Evolutionary conservation across 2,329 filamentous ascomycete species (phyloP), one percentile per base, ranked within the genome.

Genomic region (Hypomyces perniciosus): DNA sequence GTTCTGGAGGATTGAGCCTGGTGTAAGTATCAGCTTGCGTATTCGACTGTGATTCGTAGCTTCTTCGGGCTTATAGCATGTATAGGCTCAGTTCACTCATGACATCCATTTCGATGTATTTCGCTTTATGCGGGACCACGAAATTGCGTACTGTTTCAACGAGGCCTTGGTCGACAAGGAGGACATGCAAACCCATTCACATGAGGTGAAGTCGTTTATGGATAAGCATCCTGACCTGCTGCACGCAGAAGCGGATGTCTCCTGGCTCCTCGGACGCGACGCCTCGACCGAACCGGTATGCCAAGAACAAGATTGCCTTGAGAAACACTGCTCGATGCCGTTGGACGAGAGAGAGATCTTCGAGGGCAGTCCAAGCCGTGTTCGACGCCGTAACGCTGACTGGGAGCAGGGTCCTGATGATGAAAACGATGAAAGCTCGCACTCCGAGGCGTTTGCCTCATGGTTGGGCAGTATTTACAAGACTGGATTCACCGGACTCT

Each of bases 51-150:
- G 26, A 30, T 37, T 6, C 28, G 39, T 27, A 12, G 31, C 44
- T 12, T 13, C 31, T 46, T 27, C n/a, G 6, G 34, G 45, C 35
- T 46, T 6, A 38, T 52, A 4, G 27, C 44, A 20, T 44, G 33
- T 10, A 27, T 12, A 80, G 77, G 72, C 78, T 5, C 71, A 77
- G 41, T 79, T 80, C 56, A 74, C 72, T 51, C 79, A 78, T 54
- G 68, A 79, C 54, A 80, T 95, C 55, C 83, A 90, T 63, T 93
- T 95, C 63, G 90, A 95, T 62, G 81, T 93, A 30, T 95, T 95
- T 72, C 81, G 83, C 43, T 91, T 85, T 72, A 92, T 95, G 88
- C 77, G 83, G 56, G 88, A 95, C 62, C 82, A 88, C 65, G 84
- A 90, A 64, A 86, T 92, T 64, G 87, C 83, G 8, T 93, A 93